Base-by-base conservation (phyloP, 1,284 basidiomycete genomes). In the Sporisorium graminicola region DNA sequence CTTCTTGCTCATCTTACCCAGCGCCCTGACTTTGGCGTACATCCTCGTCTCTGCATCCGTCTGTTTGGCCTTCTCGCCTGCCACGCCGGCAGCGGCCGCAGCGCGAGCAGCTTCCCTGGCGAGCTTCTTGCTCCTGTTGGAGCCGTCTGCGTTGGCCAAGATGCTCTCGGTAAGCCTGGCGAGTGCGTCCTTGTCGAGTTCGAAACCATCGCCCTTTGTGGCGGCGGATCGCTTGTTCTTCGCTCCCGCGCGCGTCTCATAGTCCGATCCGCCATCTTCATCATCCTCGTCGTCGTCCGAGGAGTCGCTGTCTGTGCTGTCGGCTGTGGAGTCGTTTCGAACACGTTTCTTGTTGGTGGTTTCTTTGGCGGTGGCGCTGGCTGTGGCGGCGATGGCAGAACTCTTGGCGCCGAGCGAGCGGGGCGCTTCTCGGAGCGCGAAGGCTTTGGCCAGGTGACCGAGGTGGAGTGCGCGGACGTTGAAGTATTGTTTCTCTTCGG, bases 371-470 rank as follows among this genome's bases (percentile, higher is more conserved):
- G 42, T 46, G 2, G 47, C 14, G 27, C 46, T 43, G 12, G 62
- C 29, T 46, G 69, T 29, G 12, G 73, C 27, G 16, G 69, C 63
- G 22, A 66, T 53, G 31, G 61, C 5, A 10, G 66, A 59, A 14
- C 57, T 58, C 64, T 62, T 67, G 22, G 67, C 65, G 22, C 75
- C 70, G 49, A 94, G 89, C 2, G 90, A 87, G 31, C 89, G 92
- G 0, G 97, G 97, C 1, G 96, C 93, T 72, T 98, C 96, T 40
- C 97, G 91, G 57, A 99, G 89, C 0, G 94, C 95, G 83, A 99
- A 99, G 0, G 94, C 91, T 86, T 99, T 99, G 42, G 97, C 96
- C 24, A 99, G 87, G 88, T 99, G 97, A 1, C 97, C 97, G 44
- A 98, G 90, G 85, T 99, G 97, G 10, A 99, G 88, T 78, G 94